Conservation (phyloP, 2,329 filamentous ascomycete genomes). For the Talaromyces sp. region DNA sequence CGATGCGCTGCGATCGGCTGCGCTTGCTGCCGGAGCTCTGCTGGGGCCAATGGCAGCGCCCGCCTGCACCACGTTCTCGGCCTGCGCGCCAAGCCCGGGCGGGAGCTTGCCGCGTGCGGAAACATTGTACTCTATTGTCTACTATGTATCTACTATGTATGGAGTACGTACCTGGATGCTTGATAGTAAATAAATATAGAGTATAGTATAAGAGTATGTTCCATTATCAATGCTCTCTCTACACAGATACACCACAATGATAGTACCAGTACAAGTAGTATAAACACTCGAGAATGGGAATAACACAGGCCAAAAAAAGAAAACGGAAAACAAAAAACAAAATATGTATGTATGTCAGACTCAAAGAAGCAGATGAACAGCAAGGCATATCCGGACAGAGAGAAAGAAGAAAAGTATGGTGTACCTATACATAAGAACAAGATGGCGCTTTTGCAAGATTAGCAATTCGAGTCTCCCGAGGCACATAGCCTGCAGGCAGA, state of each 20-base stretch:
- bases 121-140: too few species aligned
- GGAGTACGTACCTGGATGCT: too few species aligned
- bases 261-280: not conserved
- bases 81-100: not conserved
- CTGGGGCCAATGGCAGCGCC: constrained; percentile 6
- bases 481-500: constrained; percentile 9
- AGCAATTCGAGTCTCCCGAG: not conserved
- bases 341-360: not conserved
- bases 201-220: too few species aligned
- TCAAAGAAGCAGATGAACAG: not conserved
- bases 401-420: not conserved
- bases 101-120: not conserved
- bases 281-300: not conserved
- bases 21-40: not conserved
- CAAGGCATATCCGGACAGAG: not conserved
- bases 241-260: not conserved
- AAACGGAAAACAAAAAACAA: not conserved
- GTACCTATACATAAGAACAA: constrained; percentile 8
- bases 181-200: too few species aligned
- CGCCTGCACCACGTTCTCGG: constrained; percentile 11
- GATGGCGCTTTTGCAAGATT: constrained; percentile 14
- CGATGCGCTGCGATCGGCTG: not conserved
- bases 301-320: not conserved
- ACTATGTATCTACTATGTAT: too few species aligned
- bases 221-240: not conserved